Percentiles rank a stretch among this genome's conserved stretches.
Evolutionary conservation across 495 filamentous ascomycete genomes (phyloP).

Genomic region (Rhypophila decipiens): DNA sequence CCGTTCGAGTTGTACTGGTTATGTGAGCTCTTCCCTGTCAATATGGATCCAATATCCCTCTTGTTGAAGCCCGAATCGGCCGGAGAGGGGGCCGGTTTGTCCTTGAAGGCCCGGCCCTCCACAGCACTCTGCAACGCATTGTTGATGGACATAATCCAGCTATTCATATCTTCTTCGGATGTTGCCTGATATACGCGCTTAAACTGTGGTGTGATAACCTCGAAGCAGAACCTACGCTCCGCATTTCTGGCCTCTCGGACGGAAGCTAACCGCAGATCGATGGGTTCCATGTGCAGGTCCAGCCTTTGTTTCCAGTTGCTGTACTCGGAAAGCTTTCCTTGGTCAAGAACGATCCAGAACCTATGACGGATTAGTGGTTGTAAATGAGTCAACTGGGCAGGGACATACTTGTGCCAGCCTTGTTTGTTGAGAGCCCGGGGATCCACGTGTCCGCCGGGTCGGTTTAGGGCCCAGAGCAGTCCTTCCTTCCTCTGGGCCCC

Average conservation of each 20-base stretch:
- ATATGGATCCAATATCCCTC: slow-evolving; percentile 80
- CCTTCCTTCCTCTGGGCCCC: slow-evolving; percentile 71
- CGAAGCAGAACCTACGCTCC: slow-evolving; percentile 94
- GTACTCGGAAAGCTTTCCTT: slow-evolving; percentile 94
- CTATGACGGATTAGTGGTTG: slow-evolving; percentile 36
- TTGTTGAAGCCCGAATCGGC: slow-evolving; percentile 51
- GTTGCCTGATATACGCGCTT: slow-evolving; percentile 97
- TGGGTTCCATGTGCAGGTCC: slow-evolving; percentile 96
- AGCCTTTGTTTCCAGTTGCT: slow-evolving; percentile 98
- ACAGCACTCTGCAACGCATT: slow-evolving; percentile 95
- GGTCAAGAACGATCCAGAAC: slow-evolving; percentile 97
- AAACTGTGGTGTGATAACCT: slow-evolving; percentile 94
- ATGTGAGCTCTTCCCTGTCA: slow-evolving; percentile 84
- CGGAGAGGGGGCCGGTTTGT: slow-evolving; percentile 36
- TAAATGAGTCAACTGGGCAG: neutral
- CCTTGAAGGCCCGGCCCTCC: slow-evolving; percentile 62
- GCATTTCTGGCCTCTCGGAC: slow-evolving; percentile 91
- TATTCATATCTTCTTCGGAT: slow-evolving; percentile 95
- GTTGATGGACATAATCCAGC: slow-evolving; percentile 94
- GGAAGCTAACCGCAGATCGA: slow-evolving; percentile 93
- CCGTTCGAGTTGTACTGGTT: slow-evolving; percentile 40
- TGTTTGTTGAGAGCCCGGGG: slow-evolving; percentile 93
- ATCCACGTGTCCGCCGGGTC: slow-evolving; percentile 90
- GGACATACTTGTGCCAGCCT: slow-evolving; percentile 95
- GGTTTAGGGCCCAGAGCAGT: slow-evolving; percentile 86